Evolutionary conservation across 352 stramenopile species (phyloP), one percentile per base, ranked within the genome.

Genomic region (Globisporangium nunn): DNA sequence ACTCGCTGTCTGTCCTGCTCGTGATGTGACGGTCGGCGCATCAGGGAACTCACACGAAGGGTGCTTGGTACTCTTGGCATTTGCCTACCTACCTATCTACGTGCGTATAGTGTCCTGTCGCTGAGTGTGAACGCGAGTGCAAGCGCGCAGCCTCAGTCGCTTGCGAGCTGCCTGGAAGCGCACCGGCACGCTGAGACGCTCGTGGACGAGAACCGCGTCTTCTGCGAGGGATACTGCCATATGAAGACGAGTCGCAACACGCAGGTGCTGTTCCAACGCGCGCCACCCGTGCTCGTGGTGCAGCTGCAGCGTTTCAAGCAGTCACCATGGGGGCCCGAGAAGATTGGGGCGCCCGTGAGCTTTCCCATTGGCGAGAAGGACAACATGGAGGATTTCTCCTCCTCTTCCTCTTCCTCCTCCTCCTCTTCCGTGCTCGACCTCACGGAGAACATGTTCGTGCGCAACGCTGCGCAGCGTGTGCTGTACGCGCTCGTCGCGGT

Each of bases 301-400:
- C 77, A 84, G 33, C 46, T 94, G 29, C 83, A 92, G 57, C 76
- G 85, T 30, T 91, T 92, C 49, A 78, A 77, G 41, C 75, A 87
- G 29, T 72, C 68, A 7, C 63, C 50, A 0, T 66, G 63, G 47
- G 45, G 61, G 41, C 63, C 69, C 15, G 72, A 86, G 54, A 91
- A 90, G 62, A 68, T 90, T 18, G 59, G 61, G n/a, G 74, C 67
- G 1, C 39, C 52, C 3, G 78, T 94, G 43, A 68, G 66, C 7
- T 92, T 94, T 52, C 84, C 84, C 5, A 52, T 18, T 11, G 58
- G 50, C 33, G 23, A 1, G 74, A 72, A 52, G 63, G 67, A 46
- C 55, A 47, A 12, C n/a, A 5, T 31, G 40, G 35, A n/a, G 23
- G 23, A 23, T 23, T 23, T 23, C 23, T 23, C 23, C 23, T 23